phyloP scores from a whole-genome alignment of 805 yeast genomes.

The Ogataea pignaliae region DNA sequence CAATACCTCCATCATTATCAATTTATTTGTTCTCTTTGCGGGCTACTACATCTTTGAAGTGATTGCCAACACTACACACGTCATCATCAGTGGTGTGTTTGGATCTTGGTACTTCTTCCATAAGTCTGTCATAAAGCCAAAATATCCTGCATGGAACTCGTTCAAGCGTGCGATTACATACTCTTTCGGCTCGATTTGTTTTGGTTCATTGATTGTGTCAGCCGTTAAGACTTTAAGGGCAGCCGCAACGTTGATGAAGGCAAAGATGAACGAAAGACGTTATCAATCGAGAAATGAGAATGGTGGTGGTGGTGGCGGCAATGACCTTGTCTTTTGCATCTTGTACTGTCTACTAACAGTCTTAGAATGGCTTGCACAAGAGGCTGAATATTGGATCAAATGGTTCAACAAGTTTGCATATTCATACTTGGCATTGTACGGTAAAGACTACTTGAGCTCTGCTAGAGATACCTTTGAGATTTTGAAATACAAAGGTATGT shows the following conservation, averaged over 20 bases:
- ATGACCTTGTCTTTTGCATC: conserved; percentile 50
- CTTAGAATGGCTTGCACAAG: conserved; percentile 58
- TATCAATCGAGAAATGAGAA: conserved; percentile 42
- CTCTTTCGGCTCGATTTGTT: conserved; percentile 86
- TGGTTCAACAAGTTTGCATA: conserved; percentile 91
- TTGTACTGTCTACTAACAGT: conserved; percentile 40
- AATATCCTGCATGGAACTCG: conserved; percentile 75
- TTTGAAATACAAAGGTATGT: conserved; percentile 74
- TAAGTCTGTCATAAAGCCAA: conserved; percentile 53
- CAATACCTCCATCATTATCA: conserved; percentile 19
- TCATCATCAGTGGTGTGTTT: conserved; percentile 75
- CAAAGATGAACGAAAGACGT: conserved; percentile 26
- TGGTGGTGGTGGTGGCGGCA: conserved; percentile 31
- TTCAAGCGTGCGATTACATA: conserved; percentile 73
- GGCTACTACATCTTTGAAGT: conserved; percentile 85
- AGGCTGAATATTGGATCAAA: conserved; percentile 42
- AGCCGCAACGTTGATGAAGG: conserved; percentile 47
- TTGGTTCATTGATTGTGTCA: conserved; percentile 74
- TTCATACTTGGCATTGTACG: conserved; percentile 82
- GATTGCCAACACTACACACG: conserved; percentile 73
- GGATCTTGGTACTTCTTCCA: conserved; percentile 87
- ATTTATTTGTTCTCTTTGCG: conserved; percentile 70
- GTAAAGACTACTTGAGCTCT: conserved; percentile 67
- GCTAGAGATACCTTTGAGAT: conserved; percentile 82
- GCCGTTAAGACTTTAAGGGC: conserved; percentile 62